phyloP scores from a whole-genome alignment of 192 early-diverging fungal species.

The Kappamyces sp. region DNA sequence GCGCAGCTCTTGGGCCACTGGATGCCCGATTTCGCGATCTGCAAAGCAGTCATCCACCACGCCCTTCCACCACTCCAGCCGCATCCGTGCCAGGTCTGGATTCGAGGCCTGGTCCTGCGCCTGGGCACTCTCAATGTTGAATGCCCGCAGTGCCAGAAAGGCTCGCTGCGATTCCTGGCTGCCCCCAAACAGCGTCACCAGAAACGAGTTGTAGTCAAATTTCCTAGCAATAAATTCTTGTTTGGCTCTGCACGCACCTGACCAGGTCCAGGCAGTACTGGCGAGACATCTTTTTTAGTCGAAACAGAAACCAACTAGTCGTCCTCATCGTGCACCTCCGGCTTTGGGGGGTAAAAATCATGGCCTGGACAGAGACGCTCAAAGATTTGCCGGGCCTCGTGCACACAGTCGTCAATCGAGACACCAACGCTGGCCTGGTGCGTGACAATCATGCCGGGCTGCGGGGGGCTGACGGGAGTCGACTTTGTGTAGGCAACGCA shows the following conservation, averaged over 20 bases:
- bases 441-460: too few relatives aligned
- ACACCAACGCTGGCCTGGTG: too few relatives aligned
- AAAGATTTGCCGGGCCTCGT: too few relatives aligned
- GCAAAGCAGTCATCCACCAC: slow-evolving; percentile 60
- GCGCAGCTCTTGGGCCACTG: slow-evolving; percentile 63
- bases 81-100: slow-evolving; percentile 63
- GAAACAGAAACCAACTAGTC: too few relatives aligned
- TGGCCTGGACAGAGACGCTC: too few relatives aligned
- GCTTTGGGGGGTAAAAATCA: too few relatives aligned
- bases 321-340: too few relatives aligned
- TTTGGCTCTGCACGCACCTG: background rate
- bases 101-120: slow-evolving; percentile 69
- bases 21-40: slow-evolving; percentile 40
- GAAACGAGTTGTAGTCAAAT: slow-evolving; percentile 74
- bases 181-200: slow-evolving; percentile 65
- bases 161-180: slow-evolving; percentile 58
- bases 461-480: too few relatives aligned
- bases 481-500: too few relatives aligned
- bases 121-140: slow-evolving; percentile 83
- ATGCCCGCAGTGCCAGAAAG: slow-evolving; percentile 73
- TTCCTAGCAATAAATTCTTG: slow-evolving; percentile 15
- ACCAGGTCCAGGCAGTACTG: slow-evolving; percentile 21
- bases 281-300: too few relatives aligned
- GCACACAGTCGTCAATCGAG: too few relatives aligned
- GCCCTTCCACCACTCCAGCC: slow-evolving; percentile 86